phyloP scores from a whole-genome alignment of 1,139 yeast genomes.

The Kodamaea derodonti region DNA sequence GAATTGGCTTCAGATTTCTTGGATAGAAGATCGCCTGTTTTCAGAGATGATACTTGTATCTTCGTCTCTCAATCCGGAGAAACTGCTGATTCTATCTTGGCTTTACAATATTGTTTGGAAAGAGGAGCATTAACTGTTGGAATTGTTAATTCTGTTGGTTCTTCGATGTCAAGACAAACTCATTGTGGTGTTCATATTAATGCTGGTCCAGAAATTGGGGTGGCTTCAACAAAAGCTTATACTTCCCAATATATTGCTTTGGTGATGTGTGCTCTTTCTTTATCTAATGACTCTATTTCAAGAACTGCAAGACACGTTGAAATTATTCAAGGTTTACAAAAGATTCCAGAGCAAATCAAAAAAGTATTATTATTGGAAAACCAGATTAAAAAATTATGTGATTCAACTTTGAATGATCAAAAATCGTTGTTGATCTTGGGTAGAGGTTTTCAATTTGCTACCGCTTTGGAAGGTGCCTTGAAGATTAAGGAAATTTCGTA shows the following conservation, averaged over 20 bases:
- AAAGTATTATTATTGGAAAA: slow-evolving; percentile 71
- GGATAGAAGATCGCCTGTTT: slow-evolving; percentile 92
- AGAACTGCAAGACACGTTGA: slow-evolving; percentile 71
- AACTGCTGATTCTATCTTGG: slow-evolving; percentile 97
- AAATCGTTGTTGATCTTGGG: slow-evolving; percentile 89
- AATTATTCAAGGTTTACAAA: slow-evolving; percentile 81
- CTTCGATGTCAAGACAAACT: slow-evolving; percentile 90
- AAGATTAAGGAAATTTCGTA: slow-evolving; percentile 97
- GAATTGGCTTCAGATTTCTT: slow-evolving; percentile 97
- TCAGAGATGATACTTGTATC: slow-evolving; percentile 96
- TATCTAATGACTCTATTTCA: slow-evolving; percentile 88
- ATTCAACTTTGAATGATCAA: slow-evolving; percentile 66
- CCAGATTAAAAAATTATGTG: slow-evolving; percentile 72
- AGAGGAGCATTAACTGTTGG: slow-evolving; percentile 98
- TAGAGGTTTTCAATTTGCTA: slow-evolving; percentile 96
- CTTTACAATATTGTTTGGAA: slow-evolving; percentile 92
- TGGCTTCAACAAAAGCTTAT: slow-evolving; percentile 99
- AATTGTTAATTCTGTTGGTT: slow-evolving; percentile 90
- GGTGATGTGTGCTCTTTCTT: slow-evolving; percentile 92
- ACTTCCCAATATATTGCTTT: slow-evolving; percentile 97
- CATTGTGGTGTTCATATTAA: slow-evolving; percentile 99
- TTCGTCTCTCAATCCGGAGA: slow-evolving; percentile 99
- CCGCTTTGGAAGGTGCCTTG: slow-evolving; percentile 97
- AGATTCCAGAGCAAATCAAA: slow-evolving; percentile 82
- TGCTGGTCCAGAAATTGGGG: slow-evolving; percentile 99